These are phyloP conservation scores for Solanum bulbocastanum DNA, from an alignment of 257 asterid species.

Conservation along the genomic window DNA sequence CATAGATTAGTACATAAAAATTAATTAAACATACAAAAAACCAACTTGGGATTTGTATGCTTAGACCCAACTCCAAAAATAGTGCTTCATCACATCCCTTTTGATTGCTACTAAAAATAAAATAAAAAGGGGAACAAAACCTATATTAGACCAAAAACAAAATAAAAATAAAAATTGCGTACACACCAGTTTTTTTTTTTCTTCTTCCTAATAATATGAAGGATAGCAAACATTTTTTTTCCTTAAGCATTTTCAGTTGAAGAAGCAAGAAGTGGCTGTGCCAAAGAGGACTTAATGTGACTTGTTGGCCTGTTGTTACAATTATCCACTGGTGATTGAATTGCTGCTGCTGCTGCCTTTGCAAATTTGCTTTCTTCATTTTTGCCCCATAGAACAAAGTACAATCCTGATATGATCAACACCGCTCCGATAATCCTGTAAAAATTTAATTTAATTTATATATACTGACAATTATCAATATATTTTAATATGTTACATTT, in stretches of 20 bases:
- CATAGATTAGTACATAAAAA: slow-evolving; percentile 22
- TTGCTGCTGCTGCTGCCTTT: slow-evolving; percentile 18
- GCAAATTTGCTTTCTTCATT: slow-evolving; percentile 66
- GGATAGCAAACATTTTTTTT: slow-evolving; percentile 5
- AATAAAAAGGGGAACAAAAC: neutral
- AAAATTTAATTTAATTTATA: neutral
- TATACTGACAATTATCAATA: neutral
- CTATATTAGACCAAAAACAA: slow-evolving; percentile 7
- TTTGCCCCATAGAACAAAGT: slow-evolving; percentile 91
- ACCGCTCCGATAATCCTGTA: slow-evolving; percentile 86
- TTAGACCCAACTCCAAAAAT: slow-evolving; percentile 27
- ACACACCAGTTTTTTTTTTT: slow-evolving; percentile 33
- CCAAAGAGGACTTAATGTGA: slow-evolving; percentile 66
- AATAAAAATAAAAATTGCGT: slow-evolving; percentile 6
- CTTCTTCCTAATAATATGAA: slow-evolving; percentile 6
- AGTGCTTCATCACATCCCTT: slow-evolving; percentile 39
- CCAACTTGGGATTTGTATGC: slow-evolving; percentile 28
- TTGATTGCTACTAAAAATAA: neutral
- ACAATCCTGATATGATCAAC: slow-evolving; percentile 74
- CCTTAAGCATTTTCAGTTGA: slow-evolving; percentile 6
- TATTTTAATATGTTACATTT: neutral
- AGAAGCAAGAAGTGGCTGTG: slow-evolving; percentile 83
- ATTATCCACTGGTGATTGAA: slow-evolving; percentile 57
- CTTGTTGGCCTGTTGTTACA: slow-evolving; percentile 21
- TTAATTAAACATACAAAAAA: slow-evolving; percentile 15